Evolutionary conservation across 345 rosid genomes (phyloP), one percentile per base, ranked within the genome.

Genomic region (Toxicodendron radicans): DNA sequence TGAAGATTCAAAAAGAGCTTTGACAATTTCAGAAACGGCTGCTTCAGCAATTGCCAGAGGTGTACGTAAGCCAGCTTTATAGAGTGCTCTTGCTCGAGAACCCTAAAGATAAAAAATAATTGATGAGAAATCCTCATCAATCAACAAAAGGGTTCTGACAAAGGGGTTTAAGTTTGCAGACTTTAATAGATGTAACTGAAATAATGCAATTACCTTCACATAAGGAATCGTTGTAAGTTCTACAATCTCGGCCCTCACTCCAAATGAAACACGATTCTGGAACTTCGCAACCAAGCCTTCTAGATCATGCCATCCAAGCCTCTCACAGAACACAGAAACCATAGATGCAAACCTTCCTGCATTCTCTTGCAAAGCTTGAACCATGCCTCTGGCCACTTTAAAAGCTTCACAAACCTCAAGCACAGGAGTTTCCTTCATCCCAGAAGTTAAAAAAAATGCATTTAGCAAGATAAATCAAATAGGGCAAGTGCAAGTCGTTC

Each of bases 331-430:
- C 74, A 95, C 84, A 38, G 98, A 89, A 81, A 93, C 98, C 99
- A 95, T 93, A 75, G 97, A 86, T 64, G 98, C 94, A 90, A 91
- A 95, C 83, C 99, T 85, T 82, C 99, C 99, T 80, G 98, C 90
- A 84, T 90, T 95, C 84, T 95, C 99, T 82, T 93, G 99, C 78
- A 95, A 84, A 10, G 94, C 83, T 87, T 93, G 99, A 83, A 93
- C 97, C 97, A 89, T 92, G 74, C 99, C 99, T 85, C 97, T 86
- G 46, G 97, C 97, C 73, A 92, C 99, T 84, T 87, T 91, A 79
- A 86, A 95, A 70, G 91, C 91, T 83, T 92, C 92, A 87, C 99
- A 95, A 68, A 93, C 99, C 84, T 95, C 98, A 70, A 81, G 77
- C 58, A 93, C 94, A 58, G 99, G 91, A 73, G 87, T 83, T 86